Base-by-base conservation (phyloP, 257 asterid species). In the Osmanthus fragrans region DNA sequence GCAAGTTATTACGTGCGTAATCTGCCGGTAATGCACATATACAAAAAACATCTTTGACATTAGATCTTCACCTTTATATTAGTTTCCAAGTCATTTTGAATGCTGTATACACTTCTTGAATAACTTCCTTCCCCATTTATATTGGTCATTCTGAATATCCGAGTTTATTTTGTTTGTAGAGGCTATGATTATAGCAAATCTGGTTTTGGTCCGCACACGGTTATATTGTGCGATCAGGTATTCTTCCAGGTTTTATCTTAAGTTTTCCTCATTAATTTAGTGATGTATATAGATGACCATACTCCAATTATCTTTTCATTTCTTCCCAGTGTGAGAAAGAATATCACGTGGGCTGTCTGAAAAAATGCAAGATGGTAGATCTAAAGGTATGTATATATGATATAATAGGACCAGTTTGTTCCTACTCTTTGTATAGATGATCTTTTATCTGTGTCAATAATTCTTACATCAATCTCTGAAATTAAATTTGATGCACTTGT, bases 151-250 rank as follows among this genome's bases (percentile, higher is more conserved):
- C 72, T 65, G 78, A 33, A 73, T 15, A n/a, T 30, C 39, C 77
- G 51, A 30, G 70, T 2, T 66, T 58, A 32, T 72, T 73, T 21
- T 79, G 54, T 66, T 65, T 79, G 83, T 93, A 96, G 99, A 84
- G 98, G 95, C 76, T 89, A 92, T 71, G 99, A 96, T 87, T 96
- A 86, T 73, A 96, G 99, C 87, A 92, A 92, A 84, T 84, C 97
- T 74, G 99, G 99, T 76, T 96, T 96, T 89, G 99, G 99, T 75
- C 99, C 98, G 68, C 97, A 96, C 58, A 96, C 99, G 23, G 99
- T 96, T 82, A 92, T 96, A 83, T 85, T 96, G 51, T 96, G 99
- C 71, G 97, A 93, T 80, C 99, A 96, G 99, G 99, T 93, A 88
- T 77, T 85, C 78, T 74, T 68, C 80, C 79, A 70, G 51, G 71